These are phyloP conservation scores for Tuctoria greenei DNA, from an alignment of 176 grass and related monocot species.

Conservation along the genomic window DNA sequence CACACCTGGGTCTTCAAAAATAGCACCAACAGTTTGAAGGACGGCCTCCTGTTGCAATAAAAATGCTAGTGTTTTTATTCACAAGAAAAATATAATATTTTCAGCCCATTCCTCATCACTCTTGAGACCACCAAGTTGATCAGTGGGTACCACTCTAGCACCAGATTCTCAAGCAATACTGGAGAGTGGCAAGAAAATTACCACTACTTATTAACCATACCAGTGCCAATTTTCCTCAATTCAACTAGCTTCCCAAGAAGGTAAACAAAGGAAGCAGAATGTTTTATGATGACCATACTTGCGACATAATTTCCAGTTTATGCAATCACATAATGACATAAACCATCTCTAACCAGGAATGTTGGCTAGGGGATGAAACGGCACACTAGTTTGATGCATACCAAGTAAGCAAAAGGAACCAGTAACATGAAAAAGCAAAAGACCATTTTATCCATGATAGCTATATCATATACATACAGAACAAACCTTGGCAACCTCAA, in stretches of 20 bases:
- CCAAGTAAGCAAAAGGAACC: background rate
- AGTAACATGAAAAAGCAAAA: background rate
- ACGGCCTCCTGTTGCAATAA: constrained; percentile 76
- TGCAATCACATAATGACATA: background rate
- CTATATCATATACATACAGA: constrained; percentile 31
- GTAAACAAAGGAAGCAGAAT: background rate
- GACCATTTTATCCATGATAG: background rate
- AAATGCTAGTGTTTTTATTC: constrained; percentile 21
- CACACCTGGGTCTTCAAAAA: constrained; percentile 99
- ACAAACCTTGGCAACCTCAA: constrained; percentile 98
- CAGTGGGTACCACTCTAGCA: constrained; percentile 4
- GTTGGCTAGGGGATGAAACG: background rate
- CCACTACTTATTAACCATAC: constrained; percentile 14
- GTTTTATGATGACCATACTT: background rate
- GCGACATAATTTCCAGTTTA: constrained; percentile 18
- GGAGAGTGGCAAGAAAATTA: constrained; percentile 22
- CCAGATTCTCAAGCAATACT: constrained; percentile 3
- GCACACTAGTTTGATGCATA: background rate
- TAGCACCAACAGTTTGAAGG: constrained; percentile 77
- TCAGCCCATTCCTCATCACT: constrained; percentile 1
- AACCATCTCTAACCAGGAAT: constrained; percentile 16
- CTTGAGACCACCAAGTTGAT: too few relatives aligned
- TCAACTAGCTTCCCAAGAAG: constrained; percentile 9
- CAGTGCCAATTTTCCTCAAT: constrained; percentile 21
- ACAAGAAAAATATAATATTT: constrained; percentile 13